phyloP scores from a whole-genome alignment of 257 asterid genomes.

The Rhazya stricta region DNA sequence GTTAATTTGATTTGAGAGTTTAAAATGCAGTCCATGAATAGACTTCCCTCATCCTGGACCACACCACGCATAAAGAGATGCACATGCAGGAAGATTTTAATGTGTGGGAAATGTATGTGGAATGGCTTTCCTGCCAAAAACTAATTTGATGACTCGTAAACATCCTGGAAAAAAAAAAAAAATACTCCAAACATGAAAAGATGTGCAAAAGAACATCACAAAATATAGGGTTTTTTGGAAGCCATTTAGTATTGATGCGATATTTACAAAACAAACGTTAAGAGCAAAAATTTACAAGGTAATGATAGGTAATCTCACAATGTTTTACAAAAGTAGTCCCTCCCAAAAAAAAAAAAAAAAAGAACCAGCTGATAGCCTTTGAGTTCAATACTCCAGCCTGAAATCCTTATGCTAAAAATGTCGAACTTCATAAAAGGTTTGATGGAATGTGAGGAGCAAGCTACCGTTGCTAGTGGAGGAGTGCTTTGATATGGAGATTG shows the following conservation, averaged over 20 bases:
- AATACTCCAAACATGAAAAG: no score
- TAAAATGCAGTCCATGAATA: neutral
- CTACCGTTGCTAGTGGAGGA: neutral
- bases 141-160: no score
- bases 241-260: no score
- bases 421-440: neutral
- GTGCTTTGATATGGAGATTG: neutral
- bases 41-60: neutral
- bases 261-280: no score
- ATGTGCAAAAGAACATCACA: no score
- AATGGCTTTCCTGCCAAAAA: no score
- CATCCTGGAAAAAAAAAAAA: no score
- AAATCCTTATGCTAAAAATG: neutral
- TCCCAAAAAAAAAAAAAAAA: no score
- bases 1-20: neutral
- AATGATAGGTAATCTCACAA: neutral
- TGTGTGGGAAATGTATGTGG: no score
- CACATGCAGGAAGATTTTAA: neutral
- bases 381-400: neutral
- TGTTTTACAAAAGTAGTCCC: neutral
- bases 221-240: no score
- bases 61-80: neutral
- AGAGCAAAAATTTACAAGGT: neutral
- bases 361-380: neutral
- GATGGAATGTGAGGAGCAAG: neutral